Evolutionary conservation across 352 stramenopile genomes (phyloP), one percentile per base, ranked within the genome.

Genomic region (Paralagenidium karlingii): DNA sequence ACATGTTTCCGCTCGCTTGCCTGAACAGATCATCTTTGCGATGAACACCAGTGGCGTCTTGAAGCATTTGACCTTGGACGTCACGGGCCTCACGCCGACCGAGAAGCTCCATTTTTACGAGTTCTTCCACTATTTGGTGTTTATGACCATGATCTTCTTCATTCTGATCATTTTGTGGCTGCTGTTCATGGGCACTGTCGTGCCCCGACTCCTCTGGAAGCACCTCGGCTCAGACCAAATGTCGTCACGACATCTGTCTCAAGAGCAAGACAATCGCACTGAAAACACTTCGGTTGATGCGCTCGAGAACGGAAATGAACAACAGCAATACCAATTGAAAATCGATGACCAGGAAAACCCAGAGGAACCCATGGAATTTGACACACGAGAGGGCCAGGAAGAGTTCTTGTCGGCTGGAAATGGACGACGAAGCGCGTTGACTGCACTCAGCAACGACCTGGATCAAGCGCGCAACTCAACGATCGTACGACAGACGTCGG

Each of bases 41-140:
- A 63, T 89, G 53, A 88, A 92, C 57, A 86, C 75, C 8, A 87
- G 68, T 34, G 78, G 75, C 8, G 55, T 73, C 19, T 57, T 89
- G 41, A 53, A 62, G 37, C 54, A 68, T 30, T 60, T 86, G 6
- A 47, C 28, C 5, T 53, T 63, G 19, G 51, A 60, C 16, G 41
- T 68, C 8, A 52, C 71, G 32, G 29, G 59, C 0, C 62, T 92
- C 28, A 68, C 69, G 3, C 38, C 44, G 4, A 55, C 54, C 1
- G 69, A 86, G 40, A 67, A 82, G 39, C 71, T 92, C 11, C 78
- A 89, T 45, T 83, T 92, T 40, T 84, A 86, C 58, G 78, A 92
- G 51, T 89, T 92, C 40, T 92, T 92, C 61, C 78, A 92, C 63
- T 92, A 92, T 41, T 68, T 92, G 22, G 73, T 92, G 31, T 92